A percentile compares a stretch with the other conserved stretches of the same genome.
phyloP scores from a whole-genome alignment of 768 basidiomycete genomes.

The Gloeopeniophorella convolvens region DNA sequence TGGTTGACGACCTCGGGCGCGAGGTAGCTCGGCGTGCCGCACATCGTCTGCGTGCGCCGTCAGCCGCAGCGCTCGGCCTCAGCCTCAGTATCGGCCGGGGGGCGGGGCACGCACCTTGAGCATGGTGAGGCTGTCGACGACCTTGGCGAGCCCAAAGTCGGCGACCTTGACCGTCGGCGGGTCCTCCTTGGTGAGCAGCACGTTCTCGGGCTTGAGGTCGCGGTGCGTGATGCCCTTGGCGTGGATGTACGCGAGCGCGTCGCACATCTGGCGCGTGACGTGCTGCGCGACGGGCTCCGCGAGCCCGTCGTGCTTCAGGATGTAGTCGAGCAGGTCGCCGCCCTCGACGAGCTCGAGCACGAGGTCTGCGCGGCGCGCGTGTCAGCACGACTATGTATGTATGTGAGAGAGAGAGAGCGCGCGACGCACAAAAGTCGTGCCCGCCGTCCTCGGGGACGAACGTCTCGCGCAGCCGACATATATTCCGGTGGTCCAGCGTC shows the following conservation, averaged over 20 bases:
- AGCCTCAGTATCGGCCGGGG: constrained; percentile 1
- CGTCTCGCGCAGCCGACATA: constrained; percentile 73
- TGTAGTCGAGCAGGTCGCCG: constrained; percentile 82
- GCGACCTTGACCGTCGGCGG: constrained; percentile 83
- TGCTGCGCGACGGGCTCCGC: constrained; percentile 54
- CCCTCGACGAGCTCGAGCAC: constrained; percentile 84
- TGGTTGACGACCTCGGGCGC: constrained; percentile 87
- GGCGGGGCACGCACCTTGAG: constrained; percentile 46
- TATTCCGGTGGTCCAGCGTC: constrained; percentile 70
- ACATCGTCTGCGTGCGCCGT: constrained; percentile 84
- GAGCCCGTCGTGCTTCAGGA: constrained; percentile 50
- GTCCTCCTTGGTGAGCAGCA: constrained; percentile 65
- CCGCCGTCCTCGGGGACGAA: constrained; percentile 53
- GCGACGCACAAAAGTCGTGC: constrained; percentile 46
- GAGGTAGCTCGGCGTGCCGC: constrained; percentile 92
- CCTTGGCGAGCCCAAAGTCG: constrained; percentile 94
- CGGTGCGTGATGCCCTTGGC: constrained; percentile 79
- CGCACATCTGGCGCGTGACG: constrained; percentile 78
- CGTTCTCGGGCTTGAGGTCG: constrained; percentile 92
- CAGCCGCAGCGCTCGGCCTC: no score
- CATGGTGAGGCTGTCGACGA: constrained; percentile 74
- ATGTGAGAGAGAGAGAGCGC: constrained; percentile 20
- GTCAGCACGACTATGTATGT: constrained; percentile 28
- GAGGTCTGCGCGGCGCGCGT: constrained; percentile 50
- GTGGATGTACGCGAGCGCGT: constrained; percentile 73